Conservation (phyloP, 2,329 filamentous ascomycete species). For the Nemania sp. region DNA sequence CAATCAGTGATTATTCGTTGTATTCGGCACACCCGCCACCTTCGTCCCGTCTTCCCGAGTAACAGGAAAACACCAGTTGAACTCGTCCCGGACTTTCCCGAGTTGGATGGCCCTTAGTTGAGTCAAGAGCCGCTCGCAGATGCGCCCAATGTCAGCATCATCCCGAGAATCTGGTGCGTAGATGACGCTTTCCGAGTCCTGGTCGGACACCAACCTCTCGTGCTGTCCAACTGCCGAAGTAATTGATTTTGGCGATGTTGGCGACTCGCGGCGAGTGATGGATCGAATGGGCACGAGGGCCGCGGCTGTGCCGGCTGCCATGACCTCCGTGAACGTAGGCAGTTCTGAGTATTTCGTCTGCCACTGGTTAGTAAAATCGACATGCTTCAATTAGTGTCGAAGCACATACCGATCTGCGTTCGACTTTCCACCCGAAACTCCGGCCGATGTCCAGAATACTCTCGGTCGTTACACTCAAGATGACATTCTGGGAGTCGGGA, state of each 20-base stretch:
- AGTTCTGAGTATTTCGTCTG: slow-evolving; percentile 68
- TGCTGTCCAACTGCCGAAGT: slow-evolving; percentile 42
- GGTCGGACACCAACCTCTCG: slow-evolving; percentile 46
- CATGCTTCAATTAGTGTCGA: background rate
- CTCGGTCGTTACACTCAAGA: slow-evolving; percentile 71
- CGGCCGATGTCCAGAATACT: slow-evolving; percentile 76
- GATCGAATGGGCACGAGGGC: slow-evolving; percentile 90
- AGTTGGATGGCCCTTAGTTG: slow-evolving; percentile 85
- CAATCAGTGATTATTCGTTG: slow-evolving; percentile 34
- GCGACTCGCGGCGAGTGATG: slow-evolving; percentile 69
- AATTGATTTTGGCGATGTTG: slow-evolving; percentile 47
- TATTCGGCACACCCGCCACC: slow-evolving; percentile 43
- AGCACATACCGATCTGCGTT: slow-evolving; percentile 67
- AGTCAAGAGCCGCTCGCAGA: slow-evolving; percentile 72
- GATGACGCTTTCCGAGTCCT: slow-evolving; percentile 54
- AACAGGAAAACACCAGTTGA: slow-evolving; percentile 69
- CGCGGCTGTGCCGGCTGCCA: slow-evolving; percentile 90
- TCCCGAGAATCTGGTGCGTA: slow-evolving; percentile 54
- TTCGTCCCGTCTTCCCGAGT: slow-evolving; percentile 50
- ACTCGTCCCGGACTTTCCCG: slow-evolving; percentile 75
- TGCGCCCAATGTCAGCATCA: slow-evolving; percentile 71
- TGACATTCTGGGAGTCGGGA: slow-evolving; percentile 86
- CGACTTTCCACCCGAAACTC: slow-evolving; percentile 82
- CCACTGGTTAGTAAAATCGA: slow-evolving; percentile 19
- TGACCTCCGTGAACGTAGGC: slow-evolving; percentile 68